Base-by-base conservation (phyloP, 2,329 filamentous ascomycete genomes). In the Phyllosticta citribraziliensis region DNA sequence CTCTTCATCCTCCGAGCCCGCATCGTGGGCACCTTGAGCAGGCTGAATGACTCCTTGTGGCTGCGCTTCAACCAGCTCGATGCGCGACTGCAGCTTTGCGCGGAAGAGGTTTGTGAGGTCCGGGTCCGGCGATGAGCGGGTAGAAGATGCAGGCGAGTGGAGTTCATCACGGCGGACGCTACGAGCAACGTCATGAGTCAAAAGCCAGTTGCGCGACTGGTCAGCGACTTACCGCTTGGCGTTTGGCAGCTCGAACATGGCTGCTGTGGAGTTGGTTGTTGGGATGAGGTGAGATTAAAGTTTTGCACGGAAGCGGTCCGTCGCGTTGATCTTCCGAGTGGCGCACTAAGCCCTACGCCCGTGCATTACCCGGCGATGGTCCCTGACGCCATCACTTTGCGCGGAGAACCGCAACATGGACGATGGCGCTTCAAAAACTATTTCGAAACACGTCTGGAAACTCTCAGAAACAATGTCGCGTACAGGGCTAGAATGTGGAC, bases 111-210 rank as follows among this genome's bases (percentile, higher is more conserved):
- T 67, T 30, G 68, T 65, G 33, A 73, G 60, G 52, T 65, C 66
- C 55, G 70, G 68, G 55, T 73, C 72, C 12, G 72, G 72, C 12
- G 72, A 71, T 24, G 70, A 72, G 59, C 68, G 70, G 5, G 70
- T 67, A 11, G 72, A 73, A 10, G 69, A 67, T 30, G 62, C 62
- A 50, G 71, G 70, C 25, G 72, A 74, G 25, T 69, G 65, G 10
- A 74, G 72, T 53, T 73, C 70, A 20, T 69, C 63, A 56, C 72
- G 72, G 60, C 70, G 69, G 25, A 74, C 67, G 52, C 71, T 73
- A 51, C 27, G 59, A 33, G 53, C 30, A 58, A 8, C 20, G 11
- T 12, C 22, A 10, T 33, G 33, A 56, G 19, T n/a, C 14, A 17
- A n/a, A 47, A 47, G 17, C 40, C 14, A n/a, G 40, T 17, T 12